Evolutionary conservation across 176 grass and related monocot species (phyloP).

Genomic region (Oryza coarctata): DNA sequence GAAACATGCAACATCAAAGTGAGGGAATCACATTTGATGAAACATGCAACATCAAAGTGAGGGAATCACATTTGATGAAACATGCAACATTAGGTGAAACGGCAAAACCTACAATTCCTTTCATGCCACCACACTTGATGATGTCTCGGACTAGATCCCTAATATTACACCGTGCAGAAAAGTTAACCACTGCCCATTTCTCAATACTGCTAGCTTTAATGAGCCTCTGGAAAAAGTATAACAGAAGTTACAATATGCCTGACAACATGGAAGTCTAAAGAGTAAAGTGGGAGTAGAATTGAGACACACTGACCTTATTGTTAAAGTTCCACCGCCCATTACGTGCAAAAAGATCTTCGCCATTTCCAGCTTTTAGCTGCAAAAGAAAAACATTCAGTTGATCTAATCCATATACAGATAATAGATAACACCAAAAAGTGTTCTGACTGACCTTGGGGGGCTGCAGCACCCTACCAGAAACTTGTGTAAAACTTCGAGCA

Average conservation of each 20-base stretch:
- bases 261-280: background rate
- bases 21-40: background rate
- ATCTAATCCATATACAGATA: background rate
- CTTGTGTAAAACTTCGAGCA: slow-evolving; percentile 56
- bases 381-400: background rate
- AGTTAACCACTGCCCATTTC: slow-evolving; percentile 86
- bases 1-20: background rate
- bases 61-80: background rate
- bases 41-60: background rate
- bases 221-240: slow-evolving; percentile 48
- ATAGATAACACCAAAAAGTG: background rate
- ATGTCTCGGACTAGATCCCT: slow-evolving; percentile 59
- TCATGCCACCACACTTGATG: slow-evolving; percentile 67
- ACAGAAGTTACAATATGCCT: slow-evolving; percentile 3
- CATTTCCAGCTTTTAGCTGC: slow-evolving; percentile 78
- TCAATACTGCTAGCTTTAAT: slow-evolving; percentile 39
- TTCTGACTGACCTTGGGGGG: slow-evolving; percentile 57
- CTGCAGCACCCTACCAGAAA: slow-evolving; percentile 66
- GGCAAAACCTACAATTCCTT: slow-evolving; percentile 70
- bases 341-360: slow-evolving; percentile 63
- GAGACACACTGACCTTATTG: slow-evolving; percentile 56
- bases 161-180: slow-evolving; percentile 72
- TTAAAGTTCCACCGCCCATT: slow-evolving; percentile 96
- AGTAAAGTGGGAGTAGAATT: background rate
- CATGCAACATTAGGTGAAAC: background rate